phyloP scores from a whole-genome alignment of 23 red algal species.

The Gracilaria vermiculophylla region DNA sequence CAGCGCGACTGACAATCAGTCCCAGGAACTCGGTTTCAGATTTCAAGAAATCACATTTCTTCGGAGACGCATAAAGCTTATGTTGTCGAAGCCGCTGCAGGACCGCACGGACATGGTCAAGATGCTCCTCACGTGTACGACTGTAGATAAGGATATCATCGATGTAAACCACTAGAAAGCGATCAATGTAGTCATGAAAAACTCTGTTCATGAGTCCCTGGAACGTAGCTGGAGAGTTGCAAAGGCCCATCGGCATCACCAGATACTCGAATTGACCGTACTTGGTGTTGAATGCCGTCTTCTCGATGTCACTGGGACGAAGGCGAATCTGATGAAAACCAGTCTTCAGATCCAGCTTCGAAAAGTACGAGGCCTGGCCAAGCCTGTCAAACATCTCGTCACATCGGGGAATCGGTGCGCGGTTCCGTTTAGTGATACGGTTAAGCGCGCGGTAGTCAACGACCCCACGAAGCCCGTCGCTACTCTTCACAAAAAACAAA shows the following conservation, averaged over 20 bases:
- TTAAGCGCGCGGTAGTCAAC: slow-evolving; percentile 3
- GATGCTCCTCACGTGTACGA: background rate
- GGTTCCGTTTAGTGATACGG: background rate
- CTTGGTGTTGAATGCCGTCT: slow-evolving; percentile 10
- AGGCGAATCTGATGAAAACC: slow-evolving; percentile 14
- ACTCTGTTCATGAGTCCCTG: slow-evolving; percentile 10
- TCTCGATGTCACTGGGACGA: slow-evolving; percentile 14
- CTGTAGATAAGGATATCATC: slow-evolving; percentile 35
- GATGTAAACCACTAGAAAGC: slow-evolving; percentile 14
- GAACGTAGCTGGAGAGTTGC: slow-evolving; percentile 8
- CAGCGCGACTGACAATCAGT: background rate
- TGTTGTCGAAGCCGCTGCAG: no score
- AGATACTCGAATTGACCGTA: slow-evolving; percentile 43
- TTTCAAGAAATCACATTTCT: slow-evolving; percentile 16
- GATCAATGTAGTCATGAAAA: background rate
- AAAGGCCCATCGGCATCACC: slow-evolving; percentile 18
- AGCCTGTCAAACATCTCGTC: slow-evolving; percentile 8
- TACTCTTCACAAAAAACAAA: no score
- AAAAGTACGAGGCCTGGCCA: background rate
- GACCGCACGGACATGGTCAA: background rate
- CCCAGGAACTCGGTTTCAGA: slow-evolving; percentile 1
- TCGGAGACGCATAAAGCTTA: slow-evolving; percentile 19
- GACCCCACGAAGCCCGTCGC: background rate
- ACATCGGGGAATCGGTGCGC: background rate
- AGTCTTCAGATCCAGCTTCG: slow-evolving; percentile 6